Percentiles rank a stretch among this genome's conserved stretches.
Conservation (phyloP, 768 basidiomycete genomes). For the Tylopilus sp. region DNA sequence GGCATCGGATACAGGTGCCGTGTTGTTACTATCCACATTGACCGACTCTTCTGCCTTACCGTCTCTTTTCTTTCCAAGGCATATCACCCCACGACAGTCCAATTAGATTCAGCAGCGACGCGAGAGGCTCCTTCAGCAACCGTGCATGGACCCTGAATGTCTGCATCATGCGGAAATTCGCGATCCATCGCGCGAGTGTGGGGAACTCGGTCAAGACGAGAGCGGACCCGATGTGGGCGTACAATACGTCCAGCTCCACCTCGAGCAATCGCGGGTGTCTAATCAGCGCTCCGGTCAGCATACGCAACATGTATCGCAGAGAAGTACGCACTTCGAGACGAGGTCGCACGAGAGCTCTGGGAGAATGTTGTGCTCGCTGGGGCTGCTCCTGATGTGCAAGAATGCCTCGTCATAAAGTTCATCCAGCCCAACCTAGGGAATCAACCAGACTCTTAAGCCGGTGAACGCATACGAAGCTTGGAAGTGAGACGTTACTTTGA, state of each 20-base stretch:
- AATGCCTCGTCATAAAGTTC: conserved; percentile 14
- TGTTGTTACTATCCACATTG: too few species aligned
- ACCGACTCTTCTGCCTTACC: too few species aligned
- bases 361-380: conserved; percentile 23
- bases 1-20: too few species aligned
- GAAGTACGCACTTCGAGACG: conserved; percentile 1
- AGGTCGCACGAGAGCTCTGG: conserved; percentile 21
- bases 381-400: conserved; percentile 9
- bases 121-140: not conserved
- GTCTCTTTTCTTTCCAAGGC: too few species aligned
- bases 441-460: too few species aligned
- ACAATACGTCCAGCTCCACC: not conserved
- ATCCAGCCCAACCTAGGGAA: conserved; percentile 22
- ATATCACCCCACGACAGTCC: too few species aligned
- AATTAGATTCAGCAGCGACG: too few species aligned
- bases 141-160: not conserved
- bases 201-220: not conserved
- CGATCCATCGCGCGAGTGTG: too few species aligned
- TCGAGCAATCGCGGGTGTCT: not conserved
- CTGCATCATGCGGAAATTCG: not conserved
- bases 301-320: not conserved
- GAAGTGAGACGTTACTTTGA: conserved; percentile 43
- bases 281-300: not conserved
- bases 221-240: not conserved
- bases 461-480: conserved; percentile 27